phyloP scores from a whole-genome alignment of 306 rosid species.

The Parietaria judaica region DNA sequence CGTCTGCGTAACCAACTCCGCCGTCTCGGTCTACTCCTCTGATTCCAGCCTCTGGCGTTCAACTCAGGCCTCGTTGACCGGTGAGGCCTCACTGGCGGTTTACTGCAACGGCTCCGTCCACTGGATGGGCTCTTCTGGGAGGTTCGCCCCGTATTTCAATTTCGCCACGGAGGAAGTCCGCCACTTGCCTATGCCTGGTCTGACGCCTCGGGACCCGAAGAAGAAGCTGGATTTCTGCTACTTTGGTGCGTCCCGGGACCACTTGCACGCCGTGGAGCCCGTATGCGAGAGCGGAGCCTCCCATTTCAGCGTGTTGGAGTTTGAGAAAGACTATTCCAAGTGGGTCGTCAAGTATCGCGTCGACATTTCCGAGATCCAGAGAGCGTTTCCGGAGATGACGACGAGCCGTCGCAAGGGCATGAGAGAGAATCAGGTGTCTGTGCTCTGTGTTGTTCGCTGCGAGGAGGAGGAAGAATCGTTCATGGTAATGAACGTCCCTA shows the following conservation, averaged over 20 bases:
- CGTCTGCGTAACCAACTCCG: slow-evolving; percentile 5
- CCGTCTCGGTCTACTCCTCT: slow-evolving; percentile 13
- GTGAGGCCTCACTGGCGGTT: slow-evolving; percentile 15
- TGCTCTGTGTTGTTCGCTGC: slow-evolving; percentile 13
- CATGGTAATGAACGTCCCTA: slow-evolving; percentile 22
- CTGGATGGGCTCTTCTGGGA: slow-evolving; percentile 18
- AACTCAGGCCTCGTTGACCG: slow-evolving; percentile 4
- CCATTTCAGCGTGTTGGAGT: slow-evolving; percentile 24
- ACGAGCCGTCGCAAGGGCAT: not conserved
- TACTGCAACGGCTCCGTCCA: slow-evolving; percentile 26
- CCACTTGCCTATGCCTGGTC: slow-evolving; percentile 19
- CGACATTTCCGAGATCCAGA: slow-evolving; percentile 5
- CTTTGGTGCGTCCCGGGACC: slow-evolving; percentile 24
- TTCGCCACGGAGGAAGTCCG: slow-evolving; percentile 6
- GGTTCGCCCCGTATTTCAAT: slow-evolving; percentile 9
- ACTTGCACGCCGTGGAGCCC: slow-evolving; percentile 26
- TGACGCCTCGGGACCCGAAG: not conserved
- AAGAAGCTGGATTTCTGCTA: slow-evolving; percentile 8
- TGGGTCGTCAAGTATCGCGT: slow-evolving; percentile 29
- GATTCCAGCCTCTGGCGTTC: slow-evolving; percentile 1
- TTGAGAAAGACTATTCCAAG: slow-evolving; percentile 19
- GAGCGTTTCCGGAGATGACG: slow-evolving; percentile 12
- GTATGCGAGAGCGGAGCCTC: slow-evolving; percentile 7
- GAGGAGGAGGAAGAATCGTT: slow-evolving; percentile 12
- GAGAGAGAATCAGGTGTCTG: slow-evolving; percentile 5